These are phyloP conservation scores for Debaryomycetaceae sp. DNA, from an alignment of 1,139 yeast genomes.

Conservation along the genomic window DNA sequence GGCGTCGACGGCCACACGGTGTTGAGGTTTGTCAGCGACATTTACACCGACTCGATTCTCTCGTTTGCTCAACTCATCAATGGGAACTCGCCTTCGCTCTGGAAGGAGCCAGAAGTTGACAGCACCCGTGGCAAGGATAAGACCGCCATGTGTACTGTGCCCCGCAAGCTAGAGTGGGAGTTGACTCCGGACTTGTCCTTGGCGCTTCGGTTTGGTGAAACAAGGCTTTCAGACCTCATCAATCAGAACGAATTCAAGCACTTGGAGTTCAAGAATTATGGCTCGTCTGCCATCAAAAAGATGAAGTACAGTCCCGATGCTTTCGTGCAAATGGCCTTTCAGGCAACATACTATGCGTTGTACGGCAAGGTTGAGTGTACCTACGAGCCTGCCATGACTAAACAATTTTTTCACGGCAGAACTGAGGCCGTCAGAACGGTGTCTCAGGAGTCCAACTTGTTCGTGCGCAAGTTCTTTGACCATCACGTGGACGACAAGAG, in stretches of 20 bases:
- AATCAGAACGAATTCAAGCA: conserved; percentile 87
- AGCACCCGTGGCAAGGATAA: conserved; percentile 13
- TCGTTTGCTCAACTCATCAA: conserved; percentile 84
- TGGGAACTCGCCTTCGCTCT: conserved; percentile 73
- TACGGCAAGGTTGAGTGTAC: conserved; percentile 93
- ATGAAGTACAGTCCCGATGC: conserved; percentile 95
- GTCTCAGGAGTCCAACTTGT: conserved; percentile 71
- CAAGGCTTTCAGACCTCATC: conserved; percentile 79
- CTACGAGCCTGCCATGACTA: conserved; percentile 96
- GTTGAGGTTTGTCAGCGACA: conserved; percentile 79
- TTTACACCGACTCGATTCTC: conserved; percentile 84
- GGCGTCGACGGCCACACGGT: conserved; percentile 97
- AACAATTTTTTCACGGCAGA: conserved; percentile 79
- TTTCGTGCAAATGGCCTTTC: conserved; percentile 90
- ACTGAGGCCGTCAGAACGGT: conserved; percentile 91
- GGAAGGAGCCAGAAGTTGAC: conserved; percentile 39
- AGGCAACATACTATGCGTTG: conserved; percentile 85
- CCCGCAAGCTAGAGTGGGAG: conserved; percentile 87
- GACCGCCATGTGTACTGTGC: conserved; percentile 56
- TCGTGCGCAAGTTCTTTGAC: conserved; percentile 83
- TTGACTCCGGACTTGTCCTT: conserved; percentile 71
- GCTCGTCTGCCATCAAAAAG: conserved; percentile 72
- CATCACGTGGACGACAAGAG: conserved; percentile 53
- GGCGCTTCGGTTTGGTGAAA: conserved; percentile 86
- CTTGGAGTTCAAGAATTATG: conserved; percentile 71